These are phyloP conservation scores for Solanum hybrid DNA, from an alignment of 305 asterid species.

Conservation along the genomic window DNA sequence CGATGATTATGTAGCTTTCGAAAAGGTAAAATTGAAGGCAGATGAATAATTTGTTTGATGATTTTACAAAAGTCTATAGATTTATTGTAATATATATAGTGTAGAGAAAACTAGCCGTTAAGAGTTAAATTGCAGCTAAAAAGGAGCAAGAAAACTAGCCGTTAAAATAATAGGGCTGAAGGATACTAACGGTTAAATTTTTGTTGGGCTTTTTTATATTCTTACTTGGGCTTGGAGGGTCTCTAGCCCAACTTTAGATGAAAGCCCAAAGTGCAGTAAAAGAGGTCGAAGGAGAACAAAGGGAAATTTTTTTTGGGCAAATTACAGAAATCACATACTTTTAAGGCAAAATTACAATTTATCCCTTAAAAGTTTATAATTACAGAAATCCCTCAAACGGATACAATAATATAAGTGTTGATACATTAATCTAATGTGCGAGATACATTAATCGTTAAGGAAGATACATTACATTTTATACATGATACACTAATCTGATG, in stretches of 20 bases:
- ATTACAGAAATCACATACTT: too few species aligned
- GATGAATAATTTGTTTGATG: neutral
- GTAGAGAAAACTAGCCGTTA: conserved; percentile 36
- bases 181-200: neutral
- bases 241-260: neutral
- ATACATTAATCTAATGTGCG: too few species aligned
- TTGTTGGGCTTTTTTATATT: neutral
- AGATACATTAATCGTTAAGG: too few species aligned
- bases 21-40: neutral
- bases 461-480: too few species aligned
- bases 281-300: too few species aligned
- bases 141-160: conserved; percentile 25
- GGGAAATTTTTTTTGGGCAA: too few species aligned
- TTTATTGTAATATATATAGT: neutral
- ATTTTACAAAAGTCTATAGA: neutral
- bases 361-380: too few species aligned
- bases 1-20: neutral
- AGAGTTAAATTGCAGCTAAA: neutral
- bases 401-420: too few species aligned
- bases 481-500: too few species aligned
- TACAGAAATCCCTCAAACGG: too few species aligned
- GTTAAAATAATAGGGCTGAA: conserved; percentile 10
- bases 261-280: neutral
- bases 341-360: too few species aligned
- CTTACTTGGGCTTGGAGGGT: neutral